phyloP scores from a whole-genome alignment of 2,329 filamentous ascomycete species.

The Neurospora crassa region DNA sequence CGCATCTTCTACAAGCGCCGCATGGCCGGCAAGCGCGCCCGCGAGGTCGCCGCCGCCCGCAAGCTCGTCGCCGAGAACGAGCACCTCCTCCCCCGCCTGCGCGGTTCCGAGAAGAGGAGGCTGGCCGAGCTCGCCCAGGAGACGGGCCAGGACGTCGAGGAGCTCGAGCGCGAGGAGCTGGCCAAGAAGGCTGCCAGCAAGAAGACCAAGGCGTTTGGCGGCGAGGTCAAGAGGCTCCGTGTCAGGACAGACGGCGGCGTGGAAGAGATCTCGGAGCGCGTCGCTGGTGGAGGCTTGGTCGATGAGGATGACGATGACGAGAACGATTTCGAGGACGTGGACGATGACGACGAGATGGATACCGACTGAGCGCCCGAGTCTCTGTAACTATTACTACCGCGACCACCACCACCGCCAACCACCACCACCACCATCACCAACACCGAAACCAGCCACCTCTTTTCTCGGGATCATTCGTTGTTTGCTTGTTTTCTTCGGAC shows the following conservation, averaged over 20 bases:
- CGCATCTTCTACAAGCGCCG: constrained; percentile 88
- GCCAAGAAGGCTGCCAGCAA: constrained; percentile 15
- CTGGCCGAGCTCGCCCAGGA: constrained; percentile 49
- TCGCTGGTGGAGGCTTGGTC: constrained; percentile 15
- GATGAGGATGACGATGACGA: constrained; percentile 26
- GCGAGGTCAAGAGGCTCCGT: constrained; percentile 29
- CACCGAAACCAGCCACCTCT: neutral
- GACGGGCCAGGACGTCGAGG: constrained; percentile 23
- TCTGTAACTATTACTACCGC: neutral
- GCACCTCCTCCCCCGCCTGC: constrained; percentile 74
- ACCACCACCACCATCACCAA: neutral
- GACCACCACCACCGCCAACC: neutral
- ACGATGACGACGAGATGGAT: constrained; percentile 30
- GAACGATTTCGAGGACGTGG: constrained; percentile 26
- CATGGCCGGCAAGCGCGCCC: constrained; percentile 82
- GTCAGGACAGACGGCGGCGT: constrained; percentile 31
- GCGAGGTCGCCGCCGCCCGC: constrained; percentile 67
- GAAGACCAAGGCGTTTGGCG: constrained; percentile 29
- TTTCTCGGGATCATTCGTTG: neutral
- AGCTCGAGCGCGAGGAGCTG: constrained; percentile 26
- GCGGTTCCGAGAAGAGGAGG: constrained; percentile 58
- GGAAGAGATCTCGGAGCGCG: constrained; percentile 27
- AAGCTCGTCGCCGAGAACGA: constrained; percentile 87
- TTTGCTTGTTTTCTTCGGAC: neutral
- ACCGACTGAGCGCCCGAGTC: constrained; percentile 25